Evolutionary conservation across 2,329 filamentous ascomycete species (phyloP).

Genomic region (Thielaviopsis cerberus): DNA sequence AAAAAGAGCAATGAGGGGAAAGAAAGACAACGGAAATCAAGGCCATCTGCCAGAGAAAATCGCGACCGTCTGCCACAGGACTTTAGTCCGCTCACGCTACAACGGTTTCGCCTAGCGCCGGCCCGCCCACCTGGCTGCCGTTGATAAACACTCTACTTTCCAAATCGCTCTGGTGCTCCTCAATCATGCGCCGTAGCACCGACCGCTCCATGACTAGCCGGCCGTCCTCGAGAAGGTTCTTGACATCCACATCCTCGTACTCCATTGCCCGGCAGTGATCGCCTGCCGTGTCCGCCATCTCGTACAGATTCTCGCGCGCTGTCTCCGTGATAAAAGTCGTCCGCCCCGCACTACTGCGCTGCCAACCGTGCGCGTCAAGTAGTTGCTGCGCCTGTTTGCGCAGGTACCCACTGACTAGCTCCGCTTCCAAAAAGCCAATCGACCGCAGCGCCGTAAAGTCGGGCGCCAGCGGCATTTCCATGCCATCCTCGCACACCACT

Average conservation of each 20-base stretch:
- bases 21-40: too few relatives aligned
- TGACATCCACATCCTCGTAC: conserved; percentile 75
- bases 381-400: conserved; percentile 48
- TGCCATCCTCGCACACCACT: conserved; percentile 61
- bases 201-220: conserved; percentile 71
- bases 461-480: conserved; percentile 43
- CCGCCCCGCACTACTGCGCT: conserved; percentile 39
- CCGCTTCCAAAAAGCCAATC: conserved; percentile 15
- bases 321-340: conserved; percentile 56
- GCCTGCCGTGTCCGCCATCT: conserved; percentile 43
- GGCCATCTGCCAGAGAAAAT: not conserved
- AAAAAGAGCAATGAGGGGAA: not conserved
- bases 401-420: conserved; percentile 34
- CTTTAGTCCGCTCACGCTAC: not conserved
- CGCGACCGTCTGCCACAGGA: not conserved
- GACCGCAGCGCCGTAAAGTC: conserved; percentile 28
- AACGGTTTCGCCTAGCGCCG: conserved; percentile 2
- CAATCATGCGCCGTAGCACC: conserved; percentile 59
- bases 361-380: conserved; percentile 52
- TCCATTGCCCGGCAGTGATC: conserved; percentile 51
- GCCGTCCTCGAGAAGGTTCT: conserved; percentile 73
- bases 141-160: conserved; percentile 11
- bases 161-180: conserved; percentile 51
- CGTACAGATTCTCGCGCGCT: conserved; percentile 42
- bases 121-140: not conserved